phyloP scores from a whole-genome alignment of 108 stramenopile species.

The Pinguiococcus pyrenoidosus region DNA sequence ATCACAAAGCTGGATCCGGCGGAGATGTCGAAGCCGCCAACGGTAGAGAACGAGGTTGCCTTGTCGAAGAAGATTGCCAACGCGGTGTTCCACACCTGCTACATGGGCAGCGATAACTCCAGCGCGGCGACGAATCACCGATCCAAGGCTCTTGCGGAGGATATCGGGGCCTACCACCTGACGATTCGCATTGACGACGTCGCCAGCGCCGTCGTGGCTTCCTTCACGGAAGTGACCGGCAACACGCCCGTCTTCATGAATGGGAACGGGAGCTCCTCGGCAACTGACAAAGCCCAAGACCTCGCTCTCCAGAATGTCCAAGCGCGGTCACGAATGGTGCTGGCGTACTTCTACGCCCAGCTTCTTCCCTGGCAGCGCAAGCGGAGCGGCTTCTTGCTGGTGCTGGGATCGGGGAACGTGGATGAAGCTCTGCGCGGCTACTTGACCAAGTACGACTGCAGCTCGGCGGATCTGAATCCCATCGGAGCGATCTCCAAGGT shows the following conservation, averaged over 20 bases:
- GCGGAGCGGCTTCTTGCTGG: conserved; percentile 70
- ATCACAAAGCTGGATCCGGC: background rate
- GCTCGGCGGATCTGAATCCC: conserved; percentile 91
- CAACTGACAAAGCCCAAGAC: no score
- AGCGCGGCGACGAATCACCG: conserved; percentile 59
- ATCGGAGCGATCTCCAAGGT: conserved; percentile 92
- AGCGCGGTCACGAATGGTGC: conserved; percentile 91
- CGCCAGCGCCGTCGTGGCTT: conserved; percentile 62
- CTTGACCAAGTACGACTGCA: conserved; percentile 99
- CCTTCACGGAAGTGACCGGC: conserved; percentile 56
- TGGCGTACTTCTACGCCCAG: conserved; percentile 89
- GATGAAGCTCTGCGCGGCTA: conserved; percentile 96
- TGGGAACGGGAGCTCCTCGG: conserved; percentile 61
- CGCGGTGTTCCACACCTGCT: conserved; percentile 74
- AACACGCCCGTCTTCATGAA: conserved; percentile 62
- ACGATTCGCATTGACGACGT: conserved; percentile 75
- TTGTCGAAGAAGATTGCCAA: conserved; percentile 72
- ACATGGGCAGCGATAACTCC: conserved; percentile 87
- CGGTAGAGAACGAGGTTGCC: no score
- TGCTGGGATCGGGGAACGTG: conserved; percentile 92
- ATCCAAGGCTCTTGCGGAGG: conserved; percentile 61
- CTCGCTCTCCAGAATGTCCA: conserved; percentile 97
- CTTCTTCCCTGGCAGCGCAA: conserved; percentile 87
- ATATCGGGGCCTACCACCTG: conserved; percentile 78
- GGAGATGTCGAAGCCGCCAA: no score